phyloP scores from a whole-genome alignment of 1,139 yeast genomes.

The Magnusiomyces ingens region DNA sequence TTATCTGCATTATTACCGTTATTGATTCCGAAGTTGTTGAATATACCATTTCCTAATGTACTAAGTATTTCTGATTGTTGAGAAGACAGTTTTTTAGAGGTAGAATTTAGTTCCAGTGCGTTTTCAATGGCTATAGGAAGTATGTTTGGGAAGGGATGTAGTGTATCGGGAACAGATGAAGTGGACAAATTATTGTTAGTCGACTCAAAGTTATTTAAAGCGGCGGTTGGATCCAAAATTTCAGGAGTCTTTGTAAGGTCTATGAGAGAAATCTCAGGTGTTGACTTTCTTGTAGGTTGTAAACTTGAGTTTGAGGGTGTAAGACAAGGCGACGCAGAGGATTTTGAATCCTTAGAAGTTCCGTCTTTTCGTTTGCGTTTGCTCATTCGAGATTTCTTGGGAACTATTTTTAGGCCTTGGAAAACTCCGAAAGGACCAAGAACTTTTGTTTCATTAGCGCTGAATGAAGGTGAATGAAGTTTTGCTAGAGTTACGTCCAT shows the following conservation, averaged over 20 bases:
- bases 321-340: constrained; percentile 10
- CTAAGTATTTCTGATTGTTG: no score
- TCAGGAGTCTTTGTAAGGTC: constrained; percentile 4
- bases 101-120: no score
- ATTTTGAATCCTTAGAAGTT: not conserved
- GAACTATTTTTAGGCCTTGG: constrained; percentile 32
- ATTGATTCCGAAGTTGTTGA: no score
- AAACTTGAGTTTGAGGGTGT: constrained; percentile 6
- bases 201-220: constrained; percentile 2
- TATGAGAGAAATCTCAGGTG: constrained; percentile 10
- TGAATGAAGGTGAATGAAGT: constrained; percentile 48
- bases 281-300: constrained; percentile 19
- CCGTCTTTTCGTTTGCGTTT: constrained; percentile 18
- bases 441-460: constrained; percentile 46
- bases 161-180: no score
- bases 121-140: no score
- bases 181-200: no score
- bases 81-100: no score
- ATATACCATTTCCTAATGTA: no score
- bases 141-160: no score
- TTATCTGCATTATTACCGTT: no score
- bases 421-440: constrained; percentile 87
- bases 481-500: constrained; percentile 67
- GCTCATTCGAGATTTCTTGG: constrained; percentile 18
- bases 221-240: constrained; percentile 1